Evolutionary conservation across 1,139 yeast species (phyloP).

Genomic region (Yamadazyma songkhlaensis): DNA sequence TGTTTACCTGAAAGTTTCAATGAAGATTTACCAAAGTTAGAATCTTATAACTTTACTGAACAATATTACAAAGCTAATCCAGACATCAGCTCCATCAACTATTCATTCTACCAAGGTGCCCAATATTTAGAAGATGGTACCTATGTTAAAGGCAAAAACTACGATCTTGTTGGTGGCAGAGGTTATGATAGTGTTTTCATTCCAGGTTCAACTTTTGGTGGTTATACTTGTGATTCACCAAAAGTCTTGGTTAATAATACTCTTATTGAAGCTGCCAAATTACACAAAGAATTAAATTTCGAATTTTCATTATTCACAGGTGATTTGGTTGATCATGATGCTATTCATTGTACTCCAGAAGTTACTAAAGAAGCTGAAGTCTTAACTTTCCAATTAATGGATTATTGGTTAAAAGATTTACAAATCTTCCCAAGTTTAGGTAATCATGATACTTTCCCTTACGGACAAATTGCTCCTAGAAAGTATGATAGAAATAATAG

Average conservation of each 20-base stretch:
- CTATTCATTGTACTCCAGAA: constrained; percentile 41
- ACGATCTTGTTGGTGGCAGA: constrained; percentile 32
- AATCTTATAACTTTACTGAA: constrained; percentile 32
- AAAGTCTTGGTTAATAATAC: constrained; percentile 56
- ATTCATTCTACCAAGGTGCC: constrained; percentile 30
- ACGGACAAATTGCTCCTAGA: constrained; percentile 62
- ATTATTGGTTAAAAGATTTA: constrained; percentile 48
- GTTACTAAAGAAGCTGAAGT: constrained; percentile 55
- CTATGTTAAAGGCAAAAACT: constrained; percentile 39
- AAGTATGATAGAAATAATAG: constrained; percentile 36
- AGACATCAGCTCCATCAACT: constrained; percentile 16
- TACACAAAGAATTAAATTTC: constrained; percentile 31
- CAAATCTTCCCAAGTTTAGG: constrained; percentile 70
- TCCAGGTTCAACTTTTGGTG: constrained; percentile 62
- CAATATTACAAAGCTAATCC: constrained; percentile 20
- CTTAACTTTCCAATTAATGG: constrained; percentile 50
- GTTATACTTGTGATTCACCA: constrained; percentile 64
- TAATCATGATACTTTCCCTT: constrained; percentile 73
- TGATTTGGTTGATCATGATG: constrained; percentile 65
- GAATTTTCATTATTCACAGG: constrained; percentile 70
- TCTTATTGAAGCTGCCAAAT: constrained; percentile 40
- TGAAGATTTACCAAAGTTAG: constrained; percentile 22
- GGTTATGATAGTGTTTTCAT: constrained; percentile 40
- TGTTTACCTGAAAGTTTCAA: constrained; percentile 43
- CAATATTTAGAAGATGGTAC: constrained; percentile 32